Conservation (phyloP, 306 rosid species). For the Rosa multiflora region DNA sequence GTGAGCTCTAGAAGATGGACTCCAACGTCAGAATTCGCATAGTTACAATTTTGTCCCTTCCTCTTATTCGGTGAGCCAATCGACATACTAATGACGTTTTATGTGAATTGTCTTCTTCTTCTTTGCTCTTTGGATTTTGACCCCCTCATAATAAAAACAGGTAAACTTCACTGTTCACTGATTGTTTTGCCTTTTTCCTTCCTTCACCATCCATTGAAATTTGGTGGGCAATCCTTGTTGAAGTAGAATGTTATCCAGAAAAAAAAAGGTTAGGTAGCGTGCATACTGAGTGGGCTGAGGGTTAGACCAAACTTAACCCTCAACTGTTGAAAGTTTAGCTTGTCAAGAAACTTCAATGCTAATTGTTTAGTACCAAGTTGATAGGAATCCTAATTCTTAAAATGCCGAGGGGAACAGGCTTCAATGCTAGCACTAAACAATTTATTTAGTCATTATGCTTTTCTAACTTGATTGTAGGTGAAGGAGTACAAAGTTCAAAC, state of each 20-base stretch:
- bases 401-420: constrained; percentile 2
- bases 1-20: neutral
- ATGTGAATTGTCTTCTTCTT: constrained; percentile 2
- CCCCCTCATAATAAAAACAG: neutral
- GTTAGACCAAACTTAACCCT: neutral
- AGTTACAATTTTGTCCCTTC: neutral
- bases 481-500: constrained; percentile 1
- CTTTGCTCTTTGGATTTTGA: neutral
- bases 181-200: constrained; percentile 1
- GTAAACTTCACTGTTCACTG: neutral
- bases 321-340: neutral
- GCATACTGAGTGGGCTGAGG: neutral
- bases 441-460: neutral
- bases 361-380: constrained; percentile 5
- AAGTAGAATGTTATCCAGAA: neutral
- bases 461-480: neutral
- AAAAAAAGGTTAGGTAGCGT: neutral
- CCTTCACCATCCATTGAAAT: neutral
- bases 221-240: neutral
- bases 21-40: neutral
- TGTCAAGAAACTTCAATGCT: neutral
- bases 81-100: neutral
- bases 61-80: neutral
- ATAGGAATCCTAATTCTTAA: constrained; percentile 12
- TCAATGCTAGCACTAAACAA: neutral